Evolutionary conservation across 805 yeast species (phyloP), one percentile per base, ranked within the genome.

Genomic region (Candida nanaspora): DNA sequence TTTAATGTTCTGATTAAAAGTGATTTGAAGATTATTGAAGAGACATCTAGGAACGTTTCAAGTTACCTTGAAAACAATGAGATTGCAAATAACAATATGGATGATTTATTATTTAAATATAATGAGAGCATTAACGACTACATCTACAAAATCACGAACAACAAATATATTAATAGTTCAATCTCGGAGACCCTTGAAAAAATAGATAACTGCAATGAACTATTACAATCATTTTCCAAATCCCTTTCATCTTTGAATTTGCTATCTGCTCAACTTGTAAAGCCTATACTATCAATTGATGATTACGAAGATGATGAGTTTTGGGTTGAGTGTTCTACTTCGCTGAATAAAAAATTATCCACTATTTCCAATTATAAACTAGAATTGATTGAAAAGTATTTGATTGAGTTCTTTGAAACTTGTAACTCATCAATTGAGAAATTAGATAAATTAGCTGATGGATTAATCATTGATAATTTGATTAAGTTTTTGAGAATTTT

Each of bases 261-360:
- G 8, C 41, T 57, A 18, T 43, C 57, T 2, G 32, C 28, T 2
- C 41, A 46, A 3, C 34, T 63, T 29, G 38, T 38, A 2, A 60
- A 56, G 36, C 67, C 64, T 19, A 45, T 59, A 2, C 41, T 63
- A 31, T 56, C 66, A n/a, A 52, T 62, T 34, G 68, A 63, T 46
- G 67, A 62, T 38, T 43, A 46, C 28, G 67, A 62, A 33, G 51
- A 62, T 42, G 59, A 57, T 18, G 50, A 42, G 15, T 59, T 56
- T 37, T 63, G 68, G 68, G 15, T 30, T 4, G 7, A 16, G 0
- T 22, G 16, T 7, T 23, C 37, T 10, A 34, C 23, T 8, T 10
- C 14, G 4, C n/a, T 20, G 11, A 16, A 14, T n/a, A 14, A 5
- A 6, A 34, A 34, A 8, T 38, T 40, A 2, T 22, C 33, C 3